phyloP scores from a whole-genome alignment of 108 stramenopile species.

The Cyclotella cryptica region DNA sequence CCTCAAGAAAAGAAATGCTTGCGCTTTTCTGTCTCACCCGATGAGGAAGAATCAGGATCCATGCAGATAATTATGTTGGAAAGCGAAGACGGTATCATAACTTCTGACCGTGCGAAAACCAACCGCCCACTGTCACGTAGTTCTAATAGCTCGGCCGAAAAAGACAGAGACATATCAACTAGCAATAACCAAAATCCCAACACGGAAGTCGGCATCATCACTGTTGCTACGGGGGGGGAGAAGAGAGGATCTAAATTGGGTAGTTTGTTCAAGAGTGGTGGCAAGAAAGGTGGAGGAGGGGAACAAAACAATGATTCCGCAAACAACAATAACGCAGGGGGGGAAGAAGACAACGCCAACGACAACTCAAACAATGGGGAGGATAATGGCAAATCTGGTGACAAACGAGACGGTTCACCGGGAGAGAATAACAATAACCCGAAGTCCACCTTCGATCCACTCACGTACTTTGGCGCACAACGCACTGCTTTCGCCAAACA shows the following conservation, averaged over 20 bases:
- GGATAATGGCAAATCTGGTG: conserved; percentile 4
- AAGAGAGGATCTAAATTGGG: conserved; percentile 14
- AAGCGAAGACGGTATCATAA: not conserved
- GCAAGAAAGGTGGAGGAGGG: conserved; percentile 7
- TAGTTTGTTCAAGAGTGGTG: conserved; percentile 8
- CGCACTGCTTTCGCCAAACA: conserved; percentile 27
- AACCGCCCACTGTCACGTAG: not conserved
- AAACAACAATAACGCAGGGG: not conserved
- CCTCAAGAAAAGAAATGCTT: too few species aligned
- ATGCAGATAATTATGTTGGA: conserved; percentile 4
- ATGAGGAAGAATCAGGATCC: conserved; percentile 6
- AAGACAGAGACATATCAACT: not conserved
- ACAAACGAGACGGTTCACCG: conserved; percentile 1
- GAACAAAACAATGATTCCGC: not conserved
- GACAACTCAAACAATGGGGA: not conserved
- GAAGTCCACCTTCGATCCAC: conserved; percentile 4
- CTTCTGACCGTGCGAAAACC: not conserved
- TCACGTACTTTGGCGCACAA: conserved; percentile 24
- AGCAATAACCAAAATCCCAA: too few species aligned
- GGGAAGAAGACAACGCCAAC: not conserved
- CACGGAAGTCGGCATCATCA: not conserved
- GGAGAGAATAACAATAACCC: conserved; percentile 13
- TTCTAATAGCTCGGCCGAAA: not conserved
- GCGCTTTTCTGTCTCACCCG: not conserved
- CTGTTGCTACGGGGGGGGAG: not conserved